phyloP scores from a whole-genome alignment of 805 yeast species.

The Schwanniomyces vanrijiae region DNA sequence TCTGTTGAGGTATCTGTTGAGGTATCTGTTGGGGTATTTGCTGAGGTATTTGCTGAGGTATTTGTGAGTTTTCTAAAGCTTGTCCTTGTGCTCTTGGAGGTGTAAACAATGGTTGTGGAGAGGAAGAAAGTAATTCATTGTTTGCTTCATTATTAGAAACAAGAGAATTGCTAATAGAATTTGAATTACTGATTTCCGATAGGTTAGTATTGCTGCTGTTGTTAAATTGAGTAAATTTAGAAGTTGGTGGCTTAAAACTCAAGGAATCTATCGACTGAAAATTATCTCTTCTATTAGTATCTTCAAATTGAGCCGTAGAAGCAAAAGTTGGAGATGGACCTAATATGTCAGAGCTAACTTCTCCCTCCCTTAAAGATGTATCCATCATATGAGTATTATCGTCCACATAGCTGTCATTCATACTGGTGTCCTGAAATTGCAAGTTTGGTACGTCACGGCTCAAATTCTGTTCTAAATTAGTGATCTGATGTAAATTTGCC shows the following conservation, averaged over 20 bases:
- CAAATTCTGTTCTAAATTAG: neutral
- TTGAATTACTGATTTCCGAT: conserved; percentile 29
- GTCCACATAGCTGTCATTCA: conserved; percentile 37
- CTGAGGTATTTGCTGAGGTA: conserved; percentile 6
- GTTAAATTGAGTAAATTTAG: conserved; percentile 38
- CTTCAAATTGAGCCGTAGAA: conserved; percentile 1
- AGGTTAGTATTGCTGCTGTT: conserved; percentile 41
- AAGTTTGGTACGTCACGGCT: conserved; percentile 4
- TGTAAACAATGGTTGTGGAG: neutral
- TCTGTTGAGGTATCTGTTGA: too few species aligned
- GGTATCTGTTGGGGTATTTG: too few species aligned
- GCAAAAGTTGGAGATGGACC: conserved; percentile 24
- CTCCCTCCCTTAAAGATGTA: conserved; percentile 5
- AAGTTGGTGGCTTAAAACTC: conserved; percentile 39
- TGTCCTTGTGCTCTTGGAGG: conserved; percentile 11
- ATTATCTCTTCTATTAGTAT: conserved; percentile 15
- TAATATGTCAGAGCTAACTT: conserved; percentile 12
- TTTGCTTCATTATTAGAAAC: conserved; percentile 1
- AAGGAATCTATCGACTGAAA: conserved; percentile 40
- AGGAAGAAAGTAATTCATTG: neutral
- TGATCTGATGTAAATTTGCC: neutral
- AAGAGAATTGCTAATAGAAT: conserved; percentile 21
- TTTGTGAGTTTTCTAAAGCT: conserved; percentile 8
- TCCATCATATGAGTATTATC: conserved; percentile 27
- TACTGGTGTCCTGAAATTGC: neutral